These are phyloP conservation scores for Cryptococcus deneoformans DNA, from an alignment of 1,284 basidiomycete genomes.

Conservation along the genomic window DNA sequence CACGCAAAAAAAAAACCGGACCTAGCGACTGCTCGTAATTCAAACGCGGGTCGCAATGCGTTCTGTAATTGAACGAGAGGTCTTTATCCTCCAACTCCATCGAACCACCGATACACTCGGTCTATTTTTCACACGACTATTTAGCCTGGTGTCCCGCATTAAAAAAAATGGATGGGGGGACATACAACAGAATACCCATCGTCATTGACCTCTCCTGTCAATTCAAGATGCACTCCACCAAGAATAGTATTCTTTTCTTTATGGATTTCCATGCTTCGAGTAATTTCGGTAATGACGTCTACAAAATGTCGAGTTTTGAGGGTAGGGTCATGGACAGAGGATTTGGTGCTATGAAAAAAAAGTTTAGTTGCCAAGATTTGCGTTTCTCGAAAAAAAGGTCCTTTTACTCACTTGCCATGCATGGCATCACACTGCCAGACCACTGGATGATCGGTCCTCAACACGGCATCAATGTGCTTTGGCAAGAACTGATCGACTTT, in stretches of 20 bases:
- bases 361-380: background rate
- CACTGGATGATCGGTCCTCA: conserved; percentile 75
- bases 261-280: conserved; percentile 78
- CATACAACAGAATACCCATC: conserved; percentile 79
- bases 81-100: conserved; percentile 57
- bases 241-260: conserved; percentile 64
- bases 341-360: conserved; percentile 63
- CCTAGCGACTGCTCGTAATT: conserved; percentile 58
- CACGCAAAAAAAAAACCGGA: background rate
- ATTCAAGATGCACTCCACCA: conserved; percentile 94
- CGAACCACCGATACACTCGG: conserved; percentile 58
- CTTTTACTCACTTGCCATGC: conserved; percentile 46
- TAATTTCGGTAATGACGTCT: conserved; percentile 86
- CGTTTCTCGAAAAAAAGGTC: conserved; percentile 6
- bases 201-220: conserved; percentile 92
- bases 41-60: conserved; percentile 53
- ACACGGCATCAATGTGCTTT: conserved; percentile 79
- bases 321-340: conserved; percentile 59
- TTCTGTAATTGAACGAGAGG: conserved; percentile 54
- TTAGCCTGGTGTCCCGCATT: background rate
- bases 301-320: conserved; percentile 88
- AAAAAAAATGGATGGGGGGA: conserved; percentile 1
- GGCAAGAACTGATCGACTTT: conserved; percentile 80
- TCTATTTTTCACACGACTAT: conserved; percentile 23
- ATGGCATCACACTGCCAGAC: conserved; percentile 97